Evolutionary conservation across 75 land plant species (phyloP), one percentile per base, ranked within the genome.

Genomic region (Cupressus sempervirens): DNA sequence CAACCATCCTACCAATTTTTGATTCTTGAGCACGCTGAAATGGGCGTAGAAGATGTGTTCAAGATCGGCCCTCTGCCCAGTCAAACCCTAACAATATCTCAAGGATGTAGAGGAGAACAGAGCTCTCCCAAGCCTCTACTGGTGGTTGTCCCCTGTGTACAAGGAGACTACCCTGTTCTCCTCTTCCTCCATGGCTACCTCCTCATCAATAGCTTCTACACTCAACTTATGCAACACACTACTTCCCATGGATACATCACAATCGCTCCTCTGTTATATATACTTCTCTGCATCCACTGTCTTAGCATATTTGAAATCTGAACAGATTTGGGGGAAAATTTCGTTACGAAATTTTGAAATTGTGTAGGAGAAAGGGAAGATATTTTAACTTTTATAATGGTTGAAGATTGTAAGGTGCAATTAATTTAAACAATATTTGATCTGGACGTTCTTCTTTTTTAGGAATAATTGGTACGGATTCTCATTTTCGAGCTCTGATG

Each of bases 271-370:
- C 53, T 12, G 53, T 14, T 50, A 1, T n/a, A 50, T 50, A 12
- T 12, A 48, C 0, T 9, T 48, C 50, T 48, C 10, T 48, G 50
- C 11, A 9, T 48, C 9, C 11, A 48, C 50, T 8, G 11, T 48
- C 10, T 9, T 48, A 9, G 10, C 8, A 48, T 48, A 48, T 48
- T 48, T 48, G 50, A 48, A 48, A 9, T 8, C 9, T 48, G 95
- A 84, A 82, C 96, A 46, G 94, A 96, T 46, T 98, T 98, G 72
- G 95, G 96, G 95, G 2, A 96, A 93, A 93, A n/a, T n/a, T n/a
- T 89, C 94, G 18, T 93, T 94, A 41, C 84, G 95, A 35, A 98
- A 94, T 30, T 68, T 0, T 2, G 8, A 68, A 7, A 29, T 6
- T 20, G 29, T n/a, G 23, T 0, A 83, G 7, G 5, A 43, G 45